Conservation (phyloP, 306 rosid genomes). For the Elaeagnus macrophylla region DNA sequence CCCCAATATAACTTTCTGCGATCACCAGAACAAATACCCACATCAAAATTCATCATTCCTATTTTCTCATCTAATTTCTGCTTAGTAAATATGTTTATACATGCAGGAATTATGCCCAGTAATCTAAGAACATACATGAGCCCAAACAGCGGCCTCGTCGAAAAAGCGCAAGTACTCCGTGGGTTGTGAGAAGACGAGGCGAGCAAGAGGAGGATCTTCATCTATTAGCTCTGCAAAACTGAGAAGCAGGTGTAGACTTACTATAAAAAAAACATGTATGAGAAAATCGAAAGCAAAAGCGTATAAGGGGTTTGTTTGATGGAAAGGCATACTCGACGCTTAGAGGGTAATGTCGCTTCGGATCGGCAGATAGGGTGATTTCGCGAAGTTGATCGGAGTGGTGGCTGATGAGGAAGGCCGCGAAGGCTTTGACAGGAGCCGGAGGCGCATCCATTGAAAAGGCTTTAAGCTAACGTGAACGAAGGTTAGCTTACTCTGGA, state of each 20-base stretch:
- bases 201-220: constrained; percentile 49
- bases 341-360: constrained; percentile 68
- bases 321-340: constrained; percentile 32
- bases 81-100: neutral
- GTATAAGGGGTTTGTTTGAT: neutral
- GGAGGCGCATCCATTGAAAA: neutral
- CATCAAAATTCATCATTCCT: constrained; percentile 14
- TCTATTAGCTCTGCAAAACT: constrained; percentile 77
- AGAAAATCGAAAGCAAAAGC: neutral
- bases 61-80: neutral
- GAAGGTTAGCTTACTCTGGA: too few species aligned
- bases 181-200: constrained; percentile 55
- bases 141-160: constrained; percentile 75
- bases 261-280: neutral
- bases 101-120: neutral
- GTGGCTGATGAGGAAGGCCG: constrained; percentile 40
- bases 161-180: constrained; percentile 43
- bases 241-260: neutral
- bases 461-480: too few species aligned
- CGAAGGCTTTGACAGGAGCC: constrained; percentile 30
- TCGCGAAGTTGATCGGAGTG: constrained; percentile 51
- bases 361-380: constrained; percentile 48
- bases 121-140: constrained; percentile 36
- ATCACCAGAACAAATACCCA: constrained; percentile 15
- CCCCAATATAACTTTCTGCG: constrained; percentile 43